Base-by-base conservation (phyloP, 108 stramenopile species). In the Hondaea fermentalgiana region DNA sequence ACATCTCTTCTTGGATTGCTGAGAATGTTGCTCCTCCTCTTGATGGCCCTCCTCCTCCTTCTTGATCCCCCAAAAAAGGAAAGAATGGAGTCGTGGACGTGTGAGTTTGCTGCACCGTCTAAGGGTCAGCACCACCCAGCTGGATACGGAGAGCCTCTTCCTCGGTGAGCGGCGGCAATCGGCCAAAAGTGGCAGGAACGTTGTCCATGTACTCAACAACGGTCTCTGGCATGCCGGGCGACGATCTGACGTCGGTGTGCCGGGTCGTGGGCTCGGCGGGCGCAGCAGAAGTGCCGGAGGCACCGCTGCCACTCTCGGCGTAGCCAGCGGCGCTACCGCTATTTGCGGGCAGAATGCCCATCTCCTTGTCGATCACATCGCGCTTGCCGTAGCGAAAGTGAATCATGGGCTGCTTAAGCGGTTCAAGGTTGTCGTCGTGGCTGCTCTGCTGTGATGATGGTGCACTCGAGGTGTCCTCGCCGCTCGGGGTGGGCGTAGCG, bases 371-470 rank as follows among this genome's bases (percentile, higher is more conserved):
- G 16, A 53, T 53, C 14, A 12, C 76, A 3, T 83, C 76, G 19
- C 76, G 76, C 76, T 83, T 83, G 12, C 76, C 76, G 76, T 83
- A 83, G 19, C 76, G 19, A 23, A 83, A 83, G 3, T 83, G 76
- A 23, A 83, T 83, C 45, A 83, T 47, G 45, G 76, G 76, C 51
- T 47, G 6, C 51, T 53, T 83, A 4, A 53, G 76, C 45, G 76
- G 76, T 4, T 21, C 76, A 23, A 83, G 76, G 76, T 83, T 8
- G 16, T 25, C 23, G 49, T 83, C 76, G 45, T 47, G 51, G 76
- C 35, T 35, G 35, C 35, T 35, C 35, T 83, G 49, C 64, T 69
- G 35, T 35, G 64, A 10, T 28, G 64, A 10, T 28, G 25, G 10
- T 69, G 55, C 55, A 16, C 55, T 16, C 55, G 55, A 57, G 55